Evolutionary conservation across 1,284 basidiomycete species (phyloP), one percentile per base, ranked within the genome.

Genomic region (Cutaneotrichosporon cyanovorans): DNA sequence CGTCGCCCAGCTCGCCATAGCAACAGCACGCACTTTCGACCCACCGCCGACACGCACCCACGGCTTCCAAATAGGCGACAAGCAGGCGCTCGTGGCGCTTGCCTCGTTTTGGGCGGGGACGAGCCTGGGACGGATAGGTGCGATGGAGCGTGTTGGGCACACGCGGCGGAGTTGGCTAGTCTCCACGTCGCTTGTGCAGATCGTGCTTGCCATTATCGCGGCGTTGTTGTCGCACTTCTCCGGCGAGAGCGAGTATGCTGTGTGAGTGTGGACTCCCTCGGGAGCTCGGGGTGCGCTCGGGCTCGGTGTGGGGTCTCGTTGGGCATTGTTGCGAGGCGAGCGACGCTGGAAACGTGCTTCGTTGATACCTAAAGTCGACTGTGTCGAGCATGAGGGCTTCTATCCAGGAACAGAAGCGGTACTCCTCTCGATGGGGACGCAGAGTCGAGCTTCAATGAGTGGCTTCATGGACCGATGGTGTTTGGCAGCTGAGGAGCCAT

Each of bases 21-120:
- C 82, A 2, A 52, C 83, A 28, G 81, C 80, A 0, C 75, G 82
- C 4, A 75, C 80, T 25, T 89, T 87, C 70, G 78, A 42, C 62
- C 78, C 36, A 56, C 69, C 5, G 71, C 73, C 18, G 56, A 74
- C 54, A 69, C 75, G 57, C 75, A 85, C 71, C 62, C 60, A 56
- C 36, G 61, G 59, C 15, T 88, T 90, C 72, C 83, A 84, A 62
- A 77, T 79, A 50, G 75, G 85, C 7, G 88, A 91, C 62, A 80
- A 81, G 63, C 87, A 88, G 66, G 88, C 88, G 9, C 73, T 91
- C 40, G 79, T 77, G 39, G 88, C 85, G 22, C 70, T 91, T 19
- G 60, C 87, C 50, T 73, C 79, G 11, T 92, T 92, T 77, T 75
- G 73, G 41, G 37, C 71, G 37, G 74, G 74, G 3, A 65, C 73